These are phyloP conservation scores for Saussurea involucrata DNA, from an alignment of 129 eudicot genomes.

Conservation along the genomic window DNA sequence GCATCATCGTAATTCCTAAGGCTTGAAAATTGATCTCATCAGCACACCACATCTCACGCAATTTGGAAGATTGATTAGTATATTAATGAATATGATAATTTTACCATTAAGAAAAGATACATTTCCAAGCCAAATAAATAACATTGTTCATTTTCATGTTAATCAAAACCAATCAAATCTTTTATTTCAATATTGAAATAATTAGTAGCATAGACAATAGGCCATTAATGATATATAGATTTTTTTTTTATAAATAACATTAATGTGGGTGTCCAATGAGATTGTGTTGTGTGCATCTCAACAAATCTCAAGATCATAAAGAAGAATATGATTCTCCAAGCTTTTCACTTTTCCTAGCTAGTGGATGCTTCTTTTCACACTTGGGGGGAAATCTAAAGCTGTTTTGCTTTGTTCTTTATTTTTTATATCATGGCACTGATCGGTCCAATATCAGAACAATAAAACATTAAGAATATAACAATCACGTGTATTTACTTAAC, in stretches of 20 bases:
- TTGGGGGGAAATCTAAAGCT: slow-evolving; percentile 18
- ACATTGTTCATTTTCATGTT: neutral
- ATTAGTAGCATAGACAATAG: neutral
- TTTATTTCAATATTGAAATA: neutral
- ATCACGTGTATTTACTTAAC: neutral
- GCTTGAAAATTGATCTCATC: too few relatives aligned
- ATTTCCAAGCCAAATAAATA: neutral
- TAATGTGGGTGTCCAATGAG: too few relatives aligned
- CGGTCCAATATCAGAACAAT: neutral
- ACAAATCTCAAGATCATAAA: too few relatives aligned
- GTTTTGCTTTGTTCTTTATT: neutral
- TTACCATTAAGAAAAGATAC: too few relatives aligned
- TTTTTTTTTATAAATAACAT: too few relatives aligned
- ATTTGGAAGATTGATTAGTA: too few relatives aligned
- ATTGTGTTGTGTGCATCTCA: too few relatives aligned
- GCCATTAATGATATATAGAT: too few relatives aligned
- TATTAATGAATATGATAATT: too few relatives aligned
- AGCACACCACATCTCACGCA: too few relatives aligned
- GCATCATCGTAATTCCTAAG: too few relatives aligned
- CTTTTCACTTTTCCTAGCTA: slow-evolving; percentile 16
- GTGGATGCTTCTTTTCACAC: slow-evolving; percentile 32
- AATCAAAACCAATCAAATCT: neutral
- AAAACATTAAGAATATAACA: neutral
- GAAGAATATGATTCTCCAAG: slow-evolving; percentile 23
- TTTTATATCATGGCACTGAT: neutral